Conservation (phyloP, 2,329 filamentous ascomycete species). For the Juglanconis oblonga region DNA sequence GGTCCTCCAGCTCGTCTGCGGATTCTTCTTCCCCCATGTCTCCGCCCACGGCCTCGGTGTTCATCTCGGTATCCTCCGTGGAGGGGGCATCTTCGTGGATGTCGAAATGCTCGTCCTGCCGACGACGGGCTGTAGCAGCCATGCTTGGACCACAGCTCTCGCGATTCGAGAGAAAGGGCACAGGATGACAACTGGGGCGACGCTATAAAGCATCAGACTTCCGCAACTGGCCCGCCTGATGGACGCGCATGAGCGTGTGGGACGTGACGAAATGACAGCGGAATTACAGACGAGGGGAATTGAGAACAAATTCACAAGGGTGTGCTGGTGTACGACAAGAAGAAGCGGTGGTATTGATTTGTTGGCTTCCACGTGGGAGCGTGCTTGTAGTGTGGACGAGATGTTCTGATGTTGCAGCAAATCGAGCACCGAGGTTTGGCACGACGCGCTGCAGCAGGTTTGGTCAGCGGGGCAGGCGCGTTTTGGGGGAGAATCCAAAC, state of each 20-base stretch:
- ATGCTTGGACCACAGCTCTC: constrained; percentile 16
- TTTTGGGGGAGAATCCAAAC: constrained; percentile 3
- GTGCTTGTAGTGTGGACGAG: not conserved
- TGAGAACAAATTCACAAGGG: not conserved
- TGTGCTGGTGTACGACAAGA: not conserved
- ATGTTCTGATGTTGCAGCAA: not conserved
- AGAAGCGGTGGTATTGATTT: not conserved
- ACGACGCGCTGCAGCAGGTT: not conserved
- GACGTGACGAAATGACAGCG: not conserved
- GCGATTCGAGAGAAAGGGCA: not conserved
- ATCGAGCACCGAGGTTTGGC: not conserved
- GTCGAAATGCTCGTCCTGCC: constrained; percentile 38
- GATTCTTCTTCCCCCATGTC: constrained; percentile 2
- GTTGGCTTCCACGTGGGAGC: not conserved
- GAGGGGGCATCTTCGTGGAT: constrained; percentile 48
- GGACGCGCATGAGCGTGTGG: not conserved
- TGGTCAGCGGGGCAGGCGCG: constrained; percentile 5
- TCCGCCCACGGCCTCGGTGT: constrained; percentile 37
- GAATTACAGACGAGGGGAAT: not conserved
- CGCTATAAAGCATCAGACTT: not conserved
- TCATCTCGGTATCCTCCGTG: constrained; percentile 50
- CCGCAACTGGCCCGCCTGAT: not conserved
- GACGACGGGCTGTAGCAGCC: constrained; percentile 24
- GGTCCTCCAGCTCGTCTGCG: constrained; percentile 20
- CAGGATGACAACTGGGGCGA: not conserved